Evolutionary conservation across 1,139 yeast species (phyloP), one percentile per base, ranked within the genome.

Genomic region (Pichia sp.): DNA sequence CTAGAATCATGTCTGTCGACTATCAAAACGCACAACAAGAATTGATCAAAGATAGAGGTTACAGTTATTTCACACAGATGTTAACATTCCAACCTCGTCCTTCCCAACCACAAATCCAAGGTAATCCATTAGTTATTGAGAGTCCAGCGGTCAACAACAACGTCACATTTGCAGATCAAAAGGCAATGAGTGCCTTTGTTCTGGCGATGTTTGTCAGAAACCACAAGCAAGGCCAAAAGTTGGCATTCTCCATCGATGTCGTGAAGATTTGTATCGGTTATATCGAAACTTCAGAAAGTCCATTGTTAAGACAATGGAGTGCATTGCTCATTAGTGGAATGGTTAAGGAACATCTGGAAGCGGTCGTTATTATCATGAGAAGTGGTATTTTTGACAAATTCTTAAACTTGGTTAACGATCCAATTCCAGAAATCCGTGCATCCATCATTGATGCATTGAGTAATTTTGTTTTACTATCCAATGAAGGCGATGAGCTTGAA

Each of bases 1-100:
- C 98, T 0, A 74, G 99, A 56, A 89, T 93, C 22, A 88, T 93
- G 95, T 94, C 98, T 4, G 95, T 93, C 20, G 98, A 93, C 65
- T 85, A 85, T 61, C 79, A 81, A 53, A 85, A 87, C 58, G 90
- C 96, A 3, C 99, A 94, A 62, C 90, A 85, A 55, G 99, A 93
- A 61, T 74, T 93, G 38, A 79, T 94, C 56, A 90, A 91, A 58
- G 98, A 93, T 60, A 86, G 85, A 59, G 97, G 97, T 0, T 93
- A 83, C 66, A 82, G 83, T 58, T 94, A 93, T 65, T 93, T 93
- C 62, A 81, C 89, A 47, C 80, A 83, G 53, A 88, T 93, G 59
- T 70, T 93, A n/a, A 62, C 65, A 6, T 65, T 66, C 58, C 68
- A 63, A 57, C 44, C 61, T 46, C 53, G 55, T 4, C 47, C 52